These are phyloP conservation scores for Rhamnella rubrinervis DNA, from an alignment of 331 rosid genomes.

Conservation along the genomic window DNA sequence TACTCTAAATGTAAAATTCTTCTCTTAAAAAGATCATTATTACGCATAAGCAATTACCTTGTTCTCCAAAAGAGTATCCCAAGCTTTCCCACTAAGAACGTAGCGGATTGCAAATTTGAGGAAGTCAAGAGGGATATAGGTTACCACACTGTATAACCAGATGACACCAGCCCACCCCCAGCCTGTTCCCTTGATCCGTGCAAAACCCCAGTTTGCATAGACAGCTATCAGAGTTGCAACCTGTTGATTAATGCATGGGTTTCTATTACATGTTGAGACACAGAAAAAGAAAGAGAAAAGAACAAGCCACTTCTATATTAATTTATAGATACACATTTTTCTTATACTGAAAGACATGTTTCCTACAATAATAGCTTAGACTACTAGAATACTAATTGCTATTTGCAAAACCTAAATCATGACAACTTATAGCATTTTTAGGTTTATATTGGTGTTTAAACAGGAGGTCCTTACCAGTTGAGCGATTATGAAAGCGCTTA, in stretches of 20 bases:
- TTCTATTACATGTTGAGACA: no score
- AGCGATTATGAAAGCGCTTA: constrained; percentile 78
- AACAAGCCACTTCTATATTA: no score
- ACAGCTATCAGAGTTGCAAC: constrained; percentile 89
- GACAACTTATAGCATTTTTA: neutral
- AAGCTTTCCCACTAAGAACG: constrained; percentile 83
- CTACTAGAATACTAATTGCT: neutral
- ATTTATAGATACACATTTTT: no score
- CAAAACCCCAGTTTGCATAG: constrained; percentile 86
- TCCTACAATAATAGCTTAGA: neutral
- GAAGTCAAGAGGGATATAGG: constrained; percentile 80
- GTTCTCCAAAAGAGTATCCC: constrained; percentile 95
- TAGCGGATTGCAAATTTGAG: constrained; percentile 87
- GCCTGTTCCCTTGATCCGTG: constrained; percentile 79
- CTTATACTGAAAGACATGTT: no score
- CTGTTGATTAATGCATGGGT: constrained; percentile 34
- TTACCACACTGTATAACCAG: constrained; percentile 82
- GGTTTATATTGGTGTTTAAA: no score
- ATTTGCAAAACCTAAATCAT: neutral
- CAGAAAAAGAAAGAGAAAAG: no score
- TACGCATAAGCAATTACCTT: constrained; percentile 47
- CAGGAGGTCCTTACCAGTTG: constrained; percentile 63
- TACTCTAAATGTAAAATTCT: neutral
- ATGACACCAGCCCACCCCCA: constrained; percentile 99
- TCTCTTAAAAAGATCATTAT: neutral